Conservation (phyloP, 495 filamentous ascomycete species). For the Neurospora africana region DNA sequence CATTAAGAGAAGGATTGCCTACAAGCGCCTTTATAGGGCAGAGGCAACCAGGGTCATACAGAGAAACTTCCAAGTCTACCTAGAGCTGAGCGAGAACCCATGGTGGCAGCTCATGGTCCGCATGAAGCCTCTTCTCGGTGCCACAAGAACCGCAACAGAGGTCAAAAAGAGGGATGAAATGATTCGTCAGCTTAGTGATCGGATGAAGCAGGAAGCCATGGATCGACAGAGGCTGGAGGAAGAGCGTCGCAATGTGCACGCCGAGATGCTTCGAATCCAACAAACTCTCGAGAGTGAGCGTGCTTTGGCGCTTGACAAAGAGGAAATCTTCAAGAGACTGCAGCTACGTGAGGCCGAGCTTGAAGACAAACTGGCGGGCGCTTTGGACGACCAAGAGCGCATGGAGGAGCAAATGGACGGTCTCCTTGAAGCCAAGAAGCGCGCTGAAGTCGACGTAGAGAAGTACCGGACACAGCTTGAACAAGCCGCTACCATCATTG, state of each 20-base stretch:
- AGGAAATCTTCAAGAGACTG: constrained; percentile 95
- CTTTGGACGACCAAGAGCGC: constrained; percentile 89
- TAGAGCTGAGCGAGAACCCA: constrained; percentile 77
- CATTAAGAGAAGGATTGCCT: constrained; percentile 71
- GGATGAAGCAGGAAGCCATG: constrained; percentile 64
- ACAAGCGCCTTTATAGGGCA: constrained; percentile 85
- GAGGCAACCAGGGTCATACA: constrained; percentile 94
- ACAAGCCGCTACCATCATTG: constrained; percentile 80
- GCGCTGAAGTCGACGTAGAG: constrained; percentile 74
- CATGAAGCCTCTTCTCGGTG: constrained; percentile 91
- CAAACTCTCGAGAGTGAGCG: constrained; percentile 92
- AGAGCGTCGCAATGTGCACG: constrained; percentile 75
- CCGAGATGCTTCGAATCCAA: constrained; percentile 79
- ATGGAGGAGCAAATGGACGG: constrained; percentile 90
- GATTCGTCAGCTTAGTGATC: constrained; percentile 73
- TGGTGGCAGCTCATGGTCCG: constrained; percentile 96
- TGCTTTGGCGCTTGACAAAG: constrained; percentile 89
- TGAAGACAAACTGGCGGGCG: constrained; percentile 80
- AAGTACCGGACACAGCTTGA: constrained; percentile 72
- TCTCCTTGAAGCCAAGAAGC: constrained; percentile 80
- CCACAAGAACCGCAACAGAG: constrained; percentile 78
- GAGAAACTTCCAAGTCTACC: constrained; percentile 80
- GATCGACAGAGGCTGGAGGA: constrained; percentile 81
- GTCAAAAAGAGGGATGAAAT: constrained; percentile 90
- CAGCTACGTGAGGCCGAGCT: constrained; percentile 82